Evolutionary conservation across 768 basidiomycete species (phyloP), one percentile per base, ranked within the genome.

Genomic region (Gloeostereum incarnatum): DNA sequence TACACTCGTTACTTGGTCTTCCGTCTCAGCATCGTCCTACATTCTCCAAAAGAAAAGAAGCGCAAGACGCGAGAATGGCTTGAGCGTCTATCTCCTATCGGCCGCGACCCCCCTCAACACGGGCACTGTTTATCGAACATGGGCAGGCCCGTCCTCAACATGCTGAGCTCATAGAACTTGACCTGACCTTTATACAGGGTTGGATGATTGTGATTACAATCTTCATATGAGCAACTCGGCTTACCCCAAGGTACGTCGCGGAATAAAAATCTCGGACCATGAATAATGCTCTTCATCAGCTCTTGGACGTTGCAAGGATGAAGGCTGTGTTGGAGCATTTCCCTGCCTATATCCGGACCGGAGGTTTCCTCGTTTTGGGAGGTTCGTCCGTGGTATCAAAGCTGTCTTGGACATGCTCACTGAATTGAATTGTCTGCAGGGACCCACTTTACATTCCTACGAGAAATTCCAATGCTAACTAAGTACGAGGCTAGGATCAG

Each of bases 371-470:
- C 45, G 67, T 78, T 1, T 61, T 89, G 3, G 69, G 68, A 42
- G 69, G 71, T 69, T 39, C 31, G 58, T 52, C 7, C 27, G 10
- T 9, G 13, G 2, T 4, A 23, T 17, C 20, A 3, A 32, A 7
- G 1, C n/a, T 37, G 4, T 24, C 13, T n/a, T n/a, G n/a, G 8
- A 19, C 16, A 19, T 3, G 9, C 6, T 21, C 17, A 3, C 3
- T 19, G 13, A 13, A 19, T 43, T 21, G 16, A 24, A 21, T 32
- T 3, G 17, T 23, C 16, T 31, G 2, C 38, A 80, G 83, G 68
- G 2, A 79, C 81, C 0, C 74, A 85, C 50, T 83, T 69, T 51
- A 62, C 71, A 45, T 87, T 81, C 54, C 57, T 84, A 31, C 70
- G 70, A 11, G 85, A 88, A 56, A 83, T 88, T 17, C 70, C 80